Base-by-base conservation (phyloP, 2,329 filamentous ascomycete genomes). In the Ceratocystis destructans region DNA sequence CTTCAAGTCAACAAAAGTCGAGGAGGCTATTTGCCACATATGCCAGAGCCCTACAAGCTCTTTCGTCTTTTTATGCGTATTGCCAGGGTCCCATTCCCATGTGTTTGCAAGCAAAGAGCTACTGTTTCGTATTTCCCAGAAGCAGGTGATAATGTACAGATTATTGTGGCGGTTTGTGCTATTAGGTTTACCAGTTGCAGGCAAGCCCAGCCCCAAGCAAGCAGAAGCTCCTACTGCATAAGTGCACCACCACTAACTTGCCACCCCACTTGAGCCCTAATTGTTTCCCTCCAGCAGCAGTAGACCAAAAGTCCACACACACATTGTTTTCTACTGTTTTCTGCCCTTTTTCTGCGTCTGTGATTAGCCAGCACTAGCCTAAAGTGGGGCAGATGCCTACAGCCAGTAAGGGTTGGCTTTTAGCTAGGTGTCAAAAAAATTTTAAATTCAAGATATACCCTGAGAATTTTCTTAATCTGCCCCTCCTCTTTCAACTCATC, bases 261-360 rank as follows among this genome's bases (percentile, higher is more conserved):
- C 64, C 67, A 68, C 67, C 67, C 67, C 67, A 66, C 64, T 45
- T 64, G 61, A 64, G 65, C 67, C 67, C 67, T 68, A 67, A 68
- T 65, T 25, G 22, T 61, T 46, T 50, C n/a, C 28, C 41, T 22
- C 46, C n/a, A 31, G 25, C 44, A 33, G 59, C 22, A 48, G 50
- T 17, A 64, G 67, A 44, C 64, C 67, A 68, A 68, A 68, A 68
- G 67, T 68, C 41, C 64, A 55, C 61, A 68, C 64, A 63, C 67
- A 66, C 53, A 45, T 31, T 62, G 46, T 41, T 50, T 68, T 65
- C 37, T 41, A 3, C 37, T 41, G 37, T 41, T 41, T 41, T 41
- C 37, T 41, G 37, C 37, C 37, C 37, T 1, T 41, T 41, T 41
- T 41, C 62, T 31, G 10, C 53, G 15, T 37, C 44, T 67, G 28